Evolutionary conservation across 768 basidiomycete genomes (phyloP).

Genomic region (Chalciporus piperatus): DNA sequence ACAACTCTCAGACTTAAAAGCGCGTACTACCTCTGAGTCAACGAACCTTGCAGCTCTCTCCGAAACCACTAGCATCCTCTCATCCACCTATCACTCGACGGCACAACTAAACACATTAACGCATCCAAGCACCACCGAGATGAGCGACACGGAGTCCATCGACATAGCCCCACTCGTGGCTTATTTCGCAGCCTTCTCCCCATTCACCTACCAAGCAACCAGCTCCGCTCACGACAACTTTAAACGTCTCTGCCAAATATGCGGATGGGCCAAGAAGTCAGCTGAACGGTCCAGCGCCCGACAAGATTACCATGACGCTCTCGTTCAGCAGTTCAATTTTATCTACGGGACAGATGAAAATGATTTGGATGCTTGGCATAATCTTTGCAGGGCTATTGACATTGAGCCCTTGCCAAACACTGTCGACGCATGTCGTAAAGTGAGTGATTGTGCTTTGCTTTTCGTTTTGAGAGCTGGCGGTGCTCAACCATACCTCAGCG

Average conservation of each 20-base stretch:
- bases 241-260: conserved; percentile 4
- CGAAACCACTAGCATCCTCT: too few relatives aligned
- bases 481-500: too few relatives aligned
- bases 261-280: background rate
- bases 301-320: conserved; percentile 14
- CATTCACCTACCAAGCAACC: conserved; percentile 17
- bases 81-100: too few relatives aligned
- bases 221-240: conserved; percentile 23
- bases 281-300: background rate
- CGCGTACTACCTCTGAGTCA: too few relatives aligned
- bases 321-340: conserved; percentile 26
- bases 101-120: too few relatives aligned
- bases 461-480: too few relatives aligned
- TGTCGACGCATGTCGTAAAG: conserved; percentile 18
- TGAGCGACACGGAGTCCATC: background rate
- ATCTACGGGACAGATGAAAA: conserved; percentile 17
- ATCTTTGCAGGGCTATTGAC: conserved; percentile 16
- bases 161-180: background rate
- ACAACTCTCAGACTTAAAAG: conserved; percentile 7
- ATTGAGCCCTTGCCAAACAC: conserved; percentile 15
- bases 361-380: conserved; percentile 17
- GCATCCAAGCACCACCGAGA: too few relatives aligned
- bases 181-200: conserved; percentile 10
- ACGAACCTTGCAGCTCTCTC: too few relatives aligned
- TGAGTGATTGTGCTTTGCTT: too few relatives aligned